A percentile compares a stretch with the other conserved stretches of the same genome.
These are phyloP conservation scores for Penicillium freii DNA, from an alignment of 2,329 filamentous ascomycete species.

Conservation along the genomic window DNA sequence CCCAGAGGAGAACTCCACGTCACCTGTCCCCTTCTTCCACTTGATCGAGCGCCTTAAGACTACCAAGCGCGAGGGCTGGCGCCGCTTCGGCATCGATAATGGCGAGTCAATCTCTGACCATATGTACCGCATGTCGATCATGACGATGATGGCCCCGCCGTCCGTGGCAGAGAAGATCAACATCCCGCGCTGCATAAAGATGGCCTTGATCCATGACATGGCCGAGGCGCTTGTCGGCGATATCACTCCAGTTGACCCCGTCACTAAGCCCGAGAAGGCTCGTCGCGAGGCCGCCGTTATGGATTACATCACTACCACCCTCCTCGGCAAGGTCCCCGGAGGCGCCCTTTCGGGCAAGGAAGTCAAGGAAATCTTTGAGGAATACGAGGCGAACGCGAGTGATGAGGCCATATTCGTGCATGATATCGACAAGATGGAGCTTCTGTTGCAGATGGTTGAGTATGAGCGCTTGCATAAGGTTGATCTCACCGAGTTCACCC, in stretches of 20 bases:
- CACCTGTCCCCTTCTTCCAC: constrained; percentile 90
- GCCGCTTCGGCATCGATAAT: constrained; percentile 71
- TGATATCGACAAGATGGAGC: constrained; percentile 95
- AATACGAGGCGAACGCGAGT: constrained; percentile 88
- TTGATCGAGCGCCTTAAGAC: constrained; percentile 92
- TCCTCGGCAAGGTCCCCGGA: constrained; percentile 74
- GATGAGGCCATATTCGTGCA: constrained; percentile 87
- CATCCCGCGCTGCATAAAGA: constrained; percentile 80
- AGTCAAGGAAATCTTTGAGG: constrained; percentile 81
- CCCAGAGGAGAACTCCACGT: constrained; percentile 61
- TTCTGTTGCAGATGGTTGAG: constrained; percentile 92
- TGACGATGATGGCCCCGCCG: constrained; percentile 86
- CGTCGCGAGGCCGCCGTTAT: constrained; percentile 84
- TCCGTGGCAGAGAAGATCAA: constrained; percentile 70
- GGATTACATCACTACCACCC: constrained; percentile 75
- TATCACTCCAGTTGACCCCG: constrained; percentile 87
- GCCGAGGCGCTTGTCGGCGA: constrained; percentile 92
- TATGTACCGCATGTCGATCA: constrained; percentile 99
- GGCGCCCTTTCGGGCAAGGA: constrained; percentile 63
- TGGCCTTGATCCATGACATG: constrained; percentile 98
- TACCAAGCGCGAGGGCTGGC: constrained; percentile 94
- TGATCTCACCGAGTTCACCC: constrained; percentile 83
- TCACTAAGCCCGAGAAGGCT: constrained; percentile 83
- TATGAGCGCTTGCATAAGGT: constrained; percentile 75
- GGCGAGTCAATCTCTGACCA: constrained; percentile 95